Percentiles rank a stretch among this genome's conserved stretches.
Conservation (phyloP, 2,329 filamentous ascomycete genomes). For the Lecanicillium sp. region DNA sequence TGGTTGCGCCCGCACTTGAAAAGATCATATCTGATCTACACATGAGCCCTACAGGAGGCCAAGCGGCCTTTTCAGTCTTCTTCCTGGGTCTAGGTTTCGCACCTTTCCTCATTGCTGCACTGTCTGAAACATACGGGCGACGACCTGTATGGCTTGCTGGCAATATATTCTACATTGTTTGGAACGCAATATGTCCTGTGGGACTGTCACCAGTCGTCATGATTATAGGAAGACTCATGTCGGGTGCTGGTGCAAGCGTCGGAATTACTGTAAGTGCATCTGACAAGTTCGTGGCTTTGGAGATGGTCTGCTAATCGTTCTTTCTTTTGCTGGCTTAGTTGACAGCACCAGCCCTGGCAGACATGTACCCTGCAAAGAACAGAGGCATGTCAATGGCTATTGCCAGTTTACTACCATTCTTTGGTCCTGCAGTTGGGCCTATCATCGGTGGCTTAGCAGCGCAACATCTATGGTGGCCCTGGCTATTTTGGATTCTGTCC, state of each 20-base stretch:
- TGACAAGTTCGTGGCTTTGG: too few species aligned
- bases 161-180: conserved; percentile 25
- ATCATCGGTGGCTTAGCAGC: conserved; percentile 59
- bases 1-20: conserved; percentile 26
- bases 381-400: conserved; percentile 27
- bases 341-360: conserved; percentile 24
- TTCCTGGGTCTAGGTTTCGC: conserved; percentile 26
- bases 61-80: conserved; percentile 26
- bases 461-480: conserved; percentile 56
- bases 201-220: conserved; percentile 21
- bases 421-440: conserved; percentile 60
- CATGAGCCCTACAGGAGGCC: conserved; percentile 14
- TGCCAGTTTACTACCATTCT: conserved; percentile 19
- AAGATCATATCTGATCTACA: conserved; percentile 22
- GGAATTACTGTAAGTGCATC: conserved; percentile 22
- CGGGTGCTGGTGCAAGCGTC: conserved; percentile 18
- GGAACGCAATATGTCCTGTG: conserved; percentile 26
- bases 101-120: conserved; percentile 23
- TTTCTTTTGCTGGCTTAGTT: conserved; percentile 14
- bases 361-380: conserved; percentile 25
- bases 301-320: neutral
- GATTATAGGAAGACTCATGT: conserved; percentile 19
- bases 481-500: conserved; percentile 60
- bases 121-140: conserved; percentile 25
- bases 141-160: conserved; percentile 23